phyloP scores from a whole-genome alignment of 192 early-diverging fungal species.

The Allomyces arbusculus region DNA sequence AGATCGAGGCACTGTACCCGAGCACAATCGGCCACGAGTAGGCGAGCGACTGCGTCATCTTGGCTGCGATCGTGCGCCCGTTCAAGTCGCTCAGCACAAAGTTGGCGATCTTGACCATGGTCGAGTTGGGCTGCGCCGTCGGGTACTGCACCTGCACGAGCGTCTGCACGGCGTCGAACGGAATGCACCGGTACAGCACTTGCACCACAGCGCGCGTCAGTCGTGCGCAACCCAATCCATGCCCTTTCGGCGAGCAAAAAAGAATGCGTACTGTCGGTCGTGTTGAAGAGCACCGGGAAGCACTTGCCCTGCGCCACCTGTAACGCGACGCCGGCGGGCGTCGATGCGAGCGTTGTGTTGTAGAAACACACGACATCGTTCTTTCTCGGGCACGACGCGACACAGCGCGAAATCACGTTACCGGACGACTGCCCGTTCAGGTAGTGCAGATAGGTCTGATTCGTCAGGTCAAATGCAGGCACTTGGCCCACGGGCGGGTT shows the following conservation, averaged over 20 bases:
- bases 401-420: neutral
- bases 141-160: too few species aligned
- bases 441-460: neutral
- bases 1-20: too few species aligned
- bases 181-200: too few species aligned
- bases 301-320: too few species aligned
- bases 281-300: too few species aligned
- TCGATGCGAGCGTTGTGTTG: neutral
- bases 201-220: too few species aligned
- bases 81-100: neutral
- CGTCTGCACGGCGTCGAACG: too few species aligned
- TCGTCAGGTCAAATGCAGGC: neutral
- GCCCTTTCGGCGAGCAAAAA: too few species aligned
- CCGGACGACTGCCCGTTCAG: neutral
- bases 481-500: neutral
- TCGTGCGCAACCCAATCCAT: too few species aligned
- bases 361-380: neutral
- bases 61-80: neutral
- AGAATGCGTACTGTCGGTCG: too few species aligned
- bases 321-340: neutral
- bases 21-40: neutral
- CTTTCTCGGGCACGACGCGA: neutral
- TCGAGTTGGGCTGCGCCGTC: too few species aligned
- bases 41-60: neutral
- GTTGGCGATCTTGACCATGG: too few species aligned